Evolutionary conservation across 352 stramenopile species (phyloP).

Genomic region (Plasmopara halstedii): DNA sequence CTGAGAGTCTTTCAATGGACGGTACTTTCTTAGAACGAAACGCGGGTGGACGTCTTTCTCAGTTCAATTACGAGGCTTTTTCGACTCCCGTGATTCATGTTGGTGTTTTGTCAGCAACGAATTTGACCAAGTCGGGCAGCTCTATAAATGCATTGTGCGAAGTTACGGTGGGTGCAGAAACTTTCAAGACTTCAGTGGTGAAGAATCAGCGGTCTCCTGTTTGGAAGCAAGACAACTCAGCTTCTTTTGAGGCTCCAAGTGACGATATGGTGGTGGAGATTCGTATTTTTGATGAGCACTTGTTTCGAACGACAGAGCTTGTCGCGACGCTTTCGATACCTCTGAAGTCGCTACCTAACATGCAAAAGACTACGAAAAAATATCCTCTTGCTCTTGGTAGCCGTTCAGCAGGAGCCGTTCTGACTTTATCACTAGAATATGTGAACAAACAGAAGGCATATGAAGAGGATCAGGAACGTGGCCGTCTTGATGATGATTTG

Average conservation of each 20-base stretch:
- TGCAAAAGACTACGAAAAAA: conserved; percentile 78
- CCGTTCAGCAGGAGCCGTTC: conserved; percentile 58
- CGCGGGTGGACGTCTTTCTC: conserved; percentile 58
- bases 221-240: conserved; percentile 82
- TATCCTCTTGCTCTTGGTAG: conserved; percentile 77
- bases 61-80: conserved; percentile 84
- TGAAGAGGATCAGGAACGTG: conserved; percentile 60
- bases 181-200: conserved; percentile 78
- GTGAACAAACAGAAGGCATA: conserved; percentile 80
- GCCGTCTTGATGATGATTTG: conserved; percentile 49
- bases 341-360: conserved; percentile 74
- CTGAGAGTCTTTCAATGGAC: conserved; percentile 57
- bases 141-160: conserved; percentile 78
- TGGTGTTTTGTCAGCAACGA: conserved; percentile 71
- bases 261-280: conserved; percentile 82
- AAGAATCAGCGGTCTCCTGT: conserved; percentile 76
- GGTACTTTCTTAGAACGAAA: conserved; percentile 64
- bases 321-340: conserved; percentile 73
- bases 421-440: conserved; percentile 78
- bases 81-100: conserved; percentile 74
- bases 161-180: conserved; percentile 70
- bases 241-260: conserved; percentile 66
- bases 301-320: conserved; percentile 68
- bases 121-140: conserved; percentile 65
- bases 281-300: conserved; percentile 74